Evolutionary conservation across 768 basidiomycete species (phyloP), one percentile per base, ranked within the genome.

Genomic region (Austroboletus festivus): DNA sequence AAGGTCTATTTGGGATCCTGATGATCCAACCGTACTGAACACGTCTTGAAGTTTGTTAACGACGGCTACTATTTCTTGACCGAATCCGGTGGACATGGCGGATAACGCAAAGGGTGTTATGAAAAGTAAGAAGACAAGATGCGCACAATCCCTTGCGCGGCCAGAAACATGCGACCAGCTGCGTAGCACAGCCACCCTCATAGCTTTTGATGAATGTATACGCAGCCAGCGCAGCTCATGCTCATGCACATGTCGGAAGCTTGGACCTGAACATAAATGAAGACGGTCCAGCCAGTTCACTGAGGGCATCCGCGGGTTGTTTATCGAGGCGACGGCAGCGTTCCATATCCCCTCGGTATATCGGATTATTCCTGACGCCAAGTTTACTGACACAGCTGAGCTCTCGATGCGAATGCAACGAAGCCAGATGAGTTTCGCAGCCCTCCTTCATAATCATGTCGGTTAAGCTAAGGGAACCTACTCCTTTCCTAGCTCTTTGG

Each of bases 41-140:
- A 91, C 90, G 74, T 93, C 90, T 68, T 93, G 90, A 38, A 93
- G 85, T 63, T 89, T 93, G 78, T 93, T 93, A 62, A 93, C 74
- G 44, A 88, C 80, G 28, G 73, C 65, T 46, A 93, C 89, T 53
- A 93, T 88, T 64, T 93, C 90, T 56, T 80, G 74, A 46, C 90
- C 90, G 57, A 93, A 82, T 46, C 86, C 69, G 37, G 83, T 75
- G 33, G 83, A 73, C 65, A 75, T 74, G 49, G 38, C 54, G 55
- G 59, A 42, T 31, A 42, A n/a, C 28, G 28, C 12, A 28, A 28
- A 28, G 28, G 28, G 12, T 40, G 48, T 47, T 40, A 59, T 56
- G 57, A 40, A 51, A 51, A 44, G 53, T 46, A 46, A 28, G 47
- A 51, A 41, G 59, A 47, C 53, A 47, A 61, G 48, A 46, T 43